A percentile compares a stretch with the other conserved stretches of the same genome.
phyloP scores from a whole-genome alignment of 768 basidiomycete species.

The Paxillus ammoniavirescens region DNA sequence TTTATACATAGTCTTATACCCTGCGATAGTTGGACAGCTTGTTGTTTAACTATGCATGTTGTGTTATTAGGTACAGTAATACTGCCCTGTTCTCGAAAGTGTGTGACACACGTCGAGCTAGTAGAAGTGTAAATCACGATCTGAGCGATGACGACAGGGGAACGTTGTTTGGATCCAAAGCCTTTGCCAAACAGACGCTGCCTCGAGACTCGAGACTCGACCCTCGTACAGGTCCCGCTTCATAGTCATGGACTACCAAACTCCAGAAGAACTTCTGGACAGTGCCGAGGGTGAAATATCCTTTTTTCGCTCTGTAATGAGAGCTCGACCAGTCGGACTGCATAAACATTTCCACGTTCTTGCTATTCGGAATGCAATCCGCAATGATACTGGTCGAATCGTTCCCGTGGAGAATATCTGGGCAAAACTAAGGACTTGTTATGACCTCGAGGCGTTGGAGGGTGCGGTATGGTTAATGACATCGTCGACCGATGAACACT shows the following conservation, averaged over 20 bases:
- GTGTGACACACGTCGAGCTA: neutral
- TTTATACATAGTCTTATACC: conserved; percentile 32
- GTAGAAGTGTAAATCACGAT: neutral
- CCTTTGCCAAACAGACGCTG: conserved; percentile 21
- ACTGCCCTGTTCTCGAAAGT: neutral
- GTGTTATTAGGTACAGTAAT: conserved; percentile 17
- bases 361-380: conserved; percentile 68
- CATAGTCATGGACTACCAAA: conserved; percentile 28
- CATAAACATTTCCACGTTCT: conserved; percentile 83
- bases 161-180: conserved; percentile 14
- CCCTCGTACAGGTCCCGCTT: neutral
- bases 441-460: conserved; percentile 76
- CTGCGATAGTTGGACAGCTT: conserved; percentile 13
- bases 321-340: conserved; percentile 77
- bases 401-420: conserved; percentile 67
- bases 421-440: conserved; percentile 69
- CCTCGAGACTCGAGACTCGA: neutral
- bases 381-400: conserved; percentile 62
- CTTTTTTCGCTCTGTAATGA: conserved; percentile 81
- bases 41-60: conserved; percentile 22
- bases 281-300: conserved; percentile 81
- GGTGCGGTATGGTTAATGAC: conserved; percentile 39
- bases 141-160: neutral
- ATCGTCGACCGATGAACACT: conserved; percentile 2
- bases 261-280: conserved; percentile 50